phyloP scores from a whole-genome alignment of 148 eudicot genomes.

The Salicornia ramosissima region DNA sequence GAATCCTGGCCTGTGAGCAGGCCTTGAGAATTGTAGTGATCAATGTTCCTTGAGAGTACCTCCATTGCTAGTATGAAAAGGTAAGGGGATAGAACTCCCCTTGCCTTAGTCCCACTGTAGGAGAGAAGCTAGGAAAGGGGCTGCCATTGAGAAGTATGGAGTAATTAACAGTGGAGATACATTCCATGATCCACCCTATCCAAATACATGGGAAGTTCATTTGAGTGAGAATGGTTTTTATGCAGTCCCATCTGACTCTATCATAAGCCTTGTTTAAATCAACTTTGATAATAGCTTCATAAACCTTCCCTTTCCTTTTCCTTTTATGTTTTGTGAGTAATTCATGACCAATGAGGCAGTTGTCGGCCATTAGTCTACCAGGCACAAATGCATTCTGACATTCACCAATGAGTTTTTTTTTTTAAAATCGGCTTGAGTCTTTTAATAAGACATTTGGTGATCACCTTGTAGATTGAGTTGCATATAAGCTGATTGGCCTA shows the following conservation, averaged over 20 bases:
- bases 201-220: not conserved
- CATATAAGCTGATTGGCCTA: not conserved
- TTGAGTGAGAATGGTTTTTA: not conserved
- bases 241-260: not conserved
- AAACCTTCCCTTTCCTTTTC: not conserved
- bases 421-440: not conserved
- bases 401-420: not conserved
- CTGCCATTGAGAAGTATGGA: not conserved
- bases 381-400: not conserved
- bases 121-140: not conserved
- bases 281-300: not conserved
- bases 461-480: not conserved
- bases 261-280: not conserved
- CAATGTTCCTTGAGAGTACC: not conserved
- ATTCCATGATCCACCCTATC: not conserved
- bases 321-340: not conserved
- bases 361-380: not conserved
- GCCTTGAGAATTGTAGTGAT: not conserved
- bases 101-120: not conserved
- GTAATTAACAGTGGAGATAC: not conserved
- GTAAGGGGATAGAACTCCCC: not conserved
- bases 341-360: not conserved
- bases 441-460: not conserved
- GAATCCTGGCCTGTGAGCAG: too few species aligned
- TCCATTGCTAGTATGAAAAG: not conserved